Base-by-base conservation (phyloP, 148 eudicot species). In the Rhododendron simsii region DNA sequence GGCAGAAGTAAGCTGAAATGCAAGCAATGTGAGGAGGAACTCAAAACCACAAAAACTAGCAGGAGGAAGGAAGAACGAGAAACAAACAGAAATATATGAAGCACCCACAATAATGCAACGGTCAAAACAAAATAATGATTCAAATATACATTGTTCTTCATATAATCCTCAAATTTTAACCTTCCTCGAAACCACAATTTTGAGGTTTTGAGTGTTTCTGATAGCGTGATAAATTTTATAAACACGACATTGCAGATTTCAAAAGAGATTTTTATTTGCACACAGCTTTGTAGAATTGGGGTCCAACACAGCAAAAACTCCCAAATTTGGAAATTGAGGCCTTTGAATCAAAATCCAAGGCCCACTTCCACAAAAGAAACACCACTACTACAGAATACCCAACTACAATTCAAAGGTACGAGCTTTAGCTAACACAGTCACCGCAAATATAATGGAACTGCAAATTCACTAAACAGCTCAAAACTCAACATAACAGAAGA, bases 81-180 rank as follows among this genome's bases (percentile, higher is more conserved):
- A 55, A 33, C 90, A 93, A 92, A 76, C 92, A 92, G 67, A 90
- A 92, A 39, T 90, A 92, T 88, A 93, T 91, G 15, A 77, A 18
- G 80, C 47, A 75, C 26, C 26, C 28, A 39, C 45, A 77, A 77
- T 77, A 16, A 44, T 21, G 28, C 21, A 21, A 44, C 33, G 14
- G 18, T 41, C 2, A 20, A 77, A 45, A 28, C n/a, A 80, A 47
- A 80, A 28, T 9, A 80, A 80, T 50, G 23, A 50, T 26, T 80
- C 7, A 1, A 48, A 48, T 80, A 15, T 50, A 14, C 59, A 47
- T 13, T n/a, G 57, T 28, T 45, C 81, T 80, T 80, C 23, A 28
- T 48, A 80, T 80, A 78, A 78, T 78, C 55, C 48, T n/a, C 81
- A 44, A 4, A 21, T 82, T 65, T 95, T 93, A 96, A 93, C 88